These are phyloP conservation scores for Phytophthora sp. DNA, from an alignment of 352 stramenopile species.

Conservation along the genomic window DNA sequence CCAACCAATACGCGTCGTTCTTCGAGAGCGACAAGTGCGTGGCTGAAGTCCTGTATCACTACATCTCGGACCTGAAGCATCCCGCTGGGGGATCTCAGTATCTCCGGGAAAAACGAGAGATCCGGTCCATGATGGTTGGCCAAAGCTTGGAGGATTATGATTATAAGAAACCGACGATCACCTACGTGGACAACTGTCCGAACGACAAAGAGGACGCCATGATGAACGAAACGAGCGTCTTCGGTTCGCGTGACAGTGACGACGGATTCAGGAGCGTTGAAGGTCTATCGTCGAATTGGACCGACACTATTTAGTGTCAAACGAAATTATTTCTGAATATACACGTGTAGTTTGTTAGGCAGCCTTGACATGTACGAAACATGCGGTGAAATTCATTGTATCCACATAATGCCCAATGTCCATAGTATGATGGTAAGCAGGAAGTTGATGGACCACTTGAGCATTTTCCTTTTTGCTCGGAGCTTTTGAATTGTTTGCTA, in stretches of 20 bases:
- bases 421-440: no score
- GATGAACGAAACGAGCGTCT: not conserved
- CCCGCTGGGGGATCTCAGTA: not conserved
- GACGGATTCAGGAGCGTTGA: not conserved
- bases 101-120: slow-evolving; percentile 6
- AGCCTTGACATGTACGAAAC: no score
- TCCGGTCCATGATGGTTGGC: slow-evolving; percentile 17
- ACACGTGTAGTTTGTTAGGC: no score
- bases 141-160: no score
- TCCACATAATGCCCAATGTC: no score
- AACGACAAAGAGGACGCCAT: not conserved
- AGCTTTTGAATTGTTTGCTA: no score
- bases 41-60: not conserved
- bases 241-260: not conserved
- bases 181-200: slow-evolving; percentile 12
- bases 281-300: slow-evolving; percentile 13
- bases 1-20: slow-evolving; percentile 8
- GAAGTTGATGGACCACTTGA: no score
- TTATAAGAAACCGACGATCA: not conserved
- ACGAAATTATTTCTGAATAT: no score
- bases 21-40: slow-evolving; percentile 22
- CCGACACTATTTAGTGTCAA: not conserved
- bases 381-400: no score
- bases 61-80: slow-evolving; percentile 8
- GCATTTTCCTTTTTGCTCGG: no score